Base-by-base conservation (phyloP, 169 alveolate species). In the Eimeria necatrix region DNA sequence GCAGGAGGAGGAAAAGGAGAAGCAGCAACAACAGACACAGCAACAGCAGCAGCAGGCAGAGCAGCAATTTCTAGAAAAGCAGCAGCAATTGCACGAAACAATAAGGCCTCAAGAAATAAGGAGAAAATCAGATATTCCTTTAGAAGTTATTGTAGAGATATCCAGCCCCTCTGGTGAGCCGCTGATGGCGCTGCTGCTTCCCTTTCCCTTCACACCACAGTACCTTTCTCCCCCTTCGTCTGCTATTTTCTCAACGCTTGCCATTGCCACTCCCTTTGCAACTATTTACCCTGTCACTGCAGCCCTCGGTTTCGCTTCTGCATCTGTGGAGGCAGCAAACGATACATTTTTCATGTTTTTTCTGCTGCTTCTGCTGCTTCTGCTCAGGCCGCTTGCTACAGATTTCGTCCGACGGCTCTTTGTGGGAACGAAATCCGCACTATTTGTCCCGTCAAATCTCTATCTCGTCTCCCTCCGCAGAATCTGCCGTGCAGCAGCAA, bases 381-480 rank as follows among this genome's bases (percentile, higher is more conserved):
- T 51, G 41, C 68, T 18, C 88, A 78, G 88, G 88, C 48, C 46
- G 68, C 41, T 52, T 78, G 88, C 26, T 78, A 41, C 88, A 78
- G 51, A 64, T 78, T 24, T 7, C 88, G 18, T 16, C 88, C 5
- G 88, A 78, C 60, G 68, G 88, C 26, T 78, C 88, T 51, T n/a
- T 20, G 48, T 78, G 88, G 88, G 68, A 78, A 20, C 88, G 60
- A 24, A 46, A 78, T 41, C 20, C 26, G 26, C 22, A 46, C 61
- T 6, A 48, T n/a, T 3, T 46, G 14, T n/a, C 5, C 1, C 61
- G 68, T 5, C 8, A 6, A 22, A 12, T 46, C n/a, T 16, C 88
- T 78, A 70, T 32, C 60, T 46, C 64, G 6, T 12, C 14, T 20
- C 24, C 32, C 32, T 10, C 41, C 16, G 88, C 18, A 18, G 88